These are phyloP conservation scores for Hypocreales sp. DNA, from an alignment of 2,329 filamentous ascomycete genomes.

Conservation along the genomic window DNA sequence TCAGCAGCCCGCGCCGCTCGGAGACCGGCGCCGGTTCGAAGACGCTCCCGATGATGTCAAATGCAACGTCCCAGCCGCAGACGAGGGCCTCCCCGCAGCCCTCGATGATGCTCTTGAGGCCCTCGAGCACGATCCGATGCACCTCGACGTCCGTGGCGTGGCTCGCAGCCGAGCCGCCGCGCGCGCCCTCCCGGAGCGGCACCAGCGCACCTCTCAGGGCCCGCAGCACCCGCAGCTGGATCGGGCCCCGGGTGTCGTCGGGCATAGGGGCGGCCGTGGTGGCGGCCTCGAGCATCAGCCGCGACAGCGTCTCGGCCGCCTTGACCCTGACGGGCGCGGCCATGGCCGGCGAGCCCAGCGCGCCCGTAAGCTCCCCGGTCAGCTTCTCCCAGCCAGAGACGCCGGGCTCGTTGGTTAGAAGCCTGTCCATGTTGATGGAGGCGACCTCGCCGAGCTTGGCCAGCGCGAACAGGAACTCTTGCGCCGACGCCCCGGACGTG, in stretches of 20 bases:
- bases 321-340: slow-evolving; percentile 37
- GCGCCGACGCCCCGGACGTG: slow-evolving; percentile 31
- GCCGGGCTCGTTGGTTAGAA: slow-evolving; percentile 50
- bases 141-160: slow-evolving; percentile 60
- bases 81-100: slow-evolving; percentile 73
- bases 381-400: slow-evolving; percentile 65
- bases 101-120: slow-evolving; percentile 69
- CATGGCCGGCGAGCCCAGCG: slow-evolving; percentile 29
- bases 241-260: slow-evolving; percentile 33
- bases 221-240: slow-evolving; percentile 59
- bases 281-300: slow-evolving; percentile 40
- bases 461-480: slow-evolving; percentile 52
- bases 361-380: slow-evolving; percentile 34
- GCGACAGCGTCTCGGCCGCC: slow-evolving; percentile 50
- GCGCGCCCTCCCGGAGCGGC: slow-evolving; percentile 35
- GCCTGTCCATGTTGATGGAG: slow-evolving; percentile 57
- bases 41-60: slow-evolving; percentile 71
- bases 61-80: slow-evolving; percentile 73
- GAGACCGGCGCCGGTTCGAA: slow-evolving; percentile 37
- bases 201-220: slow-evolving; percentile 46
- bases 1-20: slow-evolving; percentile 22
- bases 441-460: slow-evolving; percentile 61
- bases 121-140: slow-evolving; percentile 65
- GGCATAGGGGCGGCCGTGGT: slow-evolving; percentile 36
- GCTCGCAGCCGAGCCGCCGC: slow-evolving; percentile 37